Percentiles rank a stretch among this genome's conserved stretches.
phyloP scores from a whole-genome alignment of 2,329 filamentous ascomycete species.

The Neonectria hederae region DNA sequence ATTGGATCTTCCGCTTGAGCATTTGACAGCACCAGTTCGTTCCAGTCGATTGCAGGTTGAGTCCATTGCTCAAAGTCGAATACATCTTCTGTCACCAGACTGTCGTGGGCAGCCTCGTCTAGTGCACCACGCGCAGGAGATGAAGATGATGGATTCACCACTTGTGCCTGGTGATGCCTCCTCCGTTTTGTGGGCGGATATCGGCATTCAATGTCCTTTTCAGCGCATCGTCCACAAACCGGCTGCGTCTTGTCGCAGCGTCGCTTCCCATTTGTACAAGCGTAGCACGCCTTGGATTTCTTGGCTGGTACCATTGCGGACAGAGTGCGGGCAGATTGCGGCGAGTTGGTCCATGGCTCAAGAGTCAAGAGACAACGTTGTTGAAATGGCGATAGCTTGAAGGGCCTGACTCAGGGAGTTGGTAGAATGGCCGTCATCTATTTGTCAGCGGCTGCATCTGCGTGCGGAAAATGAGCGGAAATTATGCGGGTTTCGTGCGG shows the following conservation, averaged over 20 bases:
- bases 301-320: slow-evolving; percentile 1
- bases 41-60: background rate
- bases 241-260: slow-evolving; percentile 20
- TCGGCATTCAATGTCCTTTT: slow-evolving; percentile 18
- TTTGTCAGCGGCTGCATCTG: background rate
- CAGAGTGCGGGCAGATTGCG: background rate
- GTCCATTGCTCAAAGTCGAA: slow-evolving; percentile 12
- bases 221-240: slow-evolving; percentile 20
- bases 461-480: background rate
- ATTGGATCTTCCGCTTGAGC: background rate
- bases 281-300: slow-evolving; percentile 17
- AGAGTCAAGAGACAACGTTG: background rate
- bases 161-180: background rate
- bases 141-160: background rate
- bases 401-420: background rate
- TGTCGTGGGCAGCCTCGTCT: background rate
- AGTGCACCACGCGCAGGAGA: background rate
- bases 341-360: background rate
- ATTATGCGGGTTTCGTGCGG: slow-evolving; percentile 1
- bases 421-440: background rate
- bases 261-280: slow-evolving; percentile 23
- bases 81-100: background rate
- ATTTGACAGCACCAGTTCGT: background rate
- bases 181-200: slow-evolving; percentile 13
- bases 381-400: background rate